Conservation (phyloP, 1,284 basidiomycete genomes). For the Neolentinus lepideus region DNA sequence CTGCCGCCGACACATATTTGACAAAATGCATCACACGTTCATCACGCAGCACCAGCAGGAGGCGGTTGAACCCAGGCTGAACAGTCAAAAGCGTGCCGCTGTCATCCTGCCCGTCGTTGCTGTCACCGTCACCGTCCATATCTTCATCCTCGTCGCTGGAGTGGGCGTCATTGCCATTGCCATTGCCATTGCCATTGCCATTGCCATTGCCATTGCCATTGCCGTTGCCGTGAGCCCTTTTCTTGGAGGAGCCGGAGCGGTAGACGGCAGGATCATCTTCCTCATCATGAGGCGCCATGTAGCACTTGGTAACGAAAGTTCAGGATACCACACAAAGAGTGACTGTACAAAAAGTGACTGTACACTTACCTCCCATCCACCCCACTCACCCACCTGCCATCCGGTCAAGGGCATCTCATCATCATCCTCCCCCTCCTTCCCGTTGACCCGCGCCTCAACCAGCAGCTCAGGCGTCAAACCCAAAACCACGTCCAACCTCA, state of each 20-base stretch:
- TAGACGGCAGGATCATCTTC: constrained; percentile 94
- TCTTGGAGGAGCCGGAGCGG: constrained; percentile 58
- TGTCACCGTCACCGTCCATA: constrained; percentile 32
- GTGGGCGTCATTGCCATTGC: constrained; percentile 4
- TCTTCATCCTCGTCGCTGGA: constrained; percentile 9
- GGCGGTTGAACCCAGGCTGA: constrained; percentile 86
- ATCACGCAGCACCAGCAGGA: constrained; percentile 88
- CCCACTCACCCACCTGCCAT: constrained; percentile 79
- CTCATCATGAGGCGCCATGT: constrained; percentile 90
- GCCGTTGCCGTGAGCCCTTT: constrained; percentile 19
- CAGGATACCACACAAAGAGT: constrained; percentile 4
- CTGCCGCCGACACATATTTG: constrained; percentile 87
- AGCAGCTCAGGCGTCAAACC: constrained; percentile 71
- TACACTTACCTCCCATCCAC: constrained; percentile 82
- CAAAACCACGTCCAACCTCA: constrained; percentile 84
- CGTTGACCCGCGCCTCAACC: constrained; percentile 32
- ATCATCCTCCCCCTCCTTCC: constrained; percentile 27
- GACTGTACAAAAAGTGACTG: constrained; percentile 7
- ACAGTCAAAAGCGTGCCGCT: constrained; percentile 86
- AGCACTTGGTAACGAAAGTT: constrained; percentile 50
- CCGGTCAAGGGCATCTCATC: constrained; percentile 29
- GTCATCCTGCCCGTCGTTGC: constrained; percentile 60
- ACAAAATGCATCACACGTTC: constrained; percentile 92
- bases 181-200: constrained; percentile 14
- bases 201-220: constrained; percentile 30